Percentiles rank a stretch among this genome's conserved stretches.
Conservation (phyloP, 192 early-diverging fungal genomes). For the Linnemannia schmuckeri region DNA sequence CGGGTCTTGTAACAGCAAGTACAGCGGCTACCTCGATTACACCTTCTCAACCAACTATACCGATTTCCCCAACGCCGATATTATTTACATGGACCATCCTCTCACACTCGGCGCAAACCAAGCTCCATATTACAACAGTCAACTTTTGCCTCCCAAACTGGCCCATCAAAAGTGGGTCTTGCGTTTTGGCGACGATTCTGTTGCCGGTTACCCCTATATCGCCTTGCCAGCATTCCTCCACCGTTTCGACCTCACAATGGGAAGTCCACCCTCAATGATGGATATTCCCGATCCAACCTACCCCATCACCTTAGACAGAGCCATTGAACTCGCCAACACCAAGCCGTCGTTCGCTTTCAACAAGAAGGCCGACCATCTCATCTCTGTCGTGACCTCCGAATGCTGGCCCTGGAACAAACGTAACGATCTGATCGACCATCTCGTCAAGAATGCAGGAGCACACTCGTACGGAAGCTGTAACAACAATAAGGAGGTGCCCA, state of each 20-base stretch:
- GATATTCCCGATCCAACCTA: conserved; percentile 23
- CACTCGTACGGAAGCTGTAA: conserved; percentile 48
- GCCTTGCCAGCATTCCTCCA: conserved; percentile 17
- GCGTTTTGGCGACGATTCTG: conserved; percentile 1
- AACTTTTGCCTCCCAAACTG: conserved; percentile 29
- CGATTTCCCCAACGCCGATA: conserved; percentile 31
- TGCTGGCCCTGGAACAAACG: conserved; percentile 39
- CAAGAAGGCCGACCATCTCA: conserved; percentile 17
- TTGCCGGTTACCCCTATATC: conserved; percentile 20
- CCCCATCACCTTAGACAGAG: conserved; percentile 4
- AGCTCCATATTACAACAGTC: conserved; percentile 25
- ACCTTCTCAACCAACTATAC: conserved; percentile 38
- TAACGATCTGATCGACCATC: conserved; percentile 23
- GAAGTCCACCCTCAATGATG: conserved; percentile 22
- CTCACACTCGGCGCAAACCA: conserved; percentile 9
- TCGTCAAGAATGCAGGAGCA: conserved; percentile 30
- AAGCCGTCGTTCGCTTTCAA: conserved; percentile 24
- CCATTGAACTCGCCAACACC: conserved; percentile 4
- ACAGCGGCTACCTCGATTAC: conserved; percentile 3
- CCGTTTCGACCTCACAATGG: conserved; percentile 43
- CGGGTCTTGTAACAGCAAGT: not conserved
- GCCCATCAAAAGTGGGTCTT: conserved; percentile 40
- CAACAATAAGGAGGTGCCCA: conserved; percentile 29
- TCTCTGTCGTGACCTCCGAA: conserved; percentile 34
- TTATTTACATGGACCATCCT: conserved; percentile 31